Conservation (phyloP, 164 flowering plant genomes). For the Nymphaea thermarum region DNA sequence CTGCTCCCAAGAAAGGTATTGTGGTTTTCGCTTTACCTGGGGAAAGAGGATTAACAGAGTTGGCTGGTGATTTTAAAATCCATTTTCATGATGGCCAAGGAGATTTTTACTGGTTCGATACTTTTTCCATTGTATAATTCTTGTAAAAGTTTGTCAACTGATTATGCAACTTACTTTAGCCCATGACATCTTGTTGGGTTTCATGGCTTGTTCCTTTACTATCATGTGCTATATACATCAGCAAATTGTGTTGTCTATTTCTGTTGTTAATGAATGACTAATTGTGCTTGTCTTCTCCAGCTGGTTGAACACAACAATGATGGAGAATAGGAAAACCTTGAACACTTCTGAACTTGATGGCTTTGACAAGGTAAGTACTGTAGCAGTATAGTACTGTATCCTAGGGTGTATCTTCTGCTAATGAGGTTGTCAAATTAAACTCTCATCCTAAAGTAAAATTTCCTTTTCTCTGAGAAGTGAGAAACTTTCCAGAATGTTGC, state of each 20-base stretch:
- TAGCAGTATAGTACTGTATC: no score
- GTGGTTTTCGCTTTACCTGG: conserved; percentile 98
- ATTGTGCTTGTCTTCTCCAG: neutral
- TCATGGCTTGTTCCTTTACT: neutral
- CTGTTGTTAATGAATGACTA: neutral
- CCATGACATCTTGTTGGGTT: neutral
- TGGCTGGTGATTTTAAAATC: conserved; percentile 86
- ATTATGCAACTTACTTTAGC: neutral
- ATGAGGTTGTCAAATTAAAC: no score
- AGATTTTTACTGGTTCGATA: conserved; percentile 79
- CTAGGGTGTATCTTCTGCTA: no score
- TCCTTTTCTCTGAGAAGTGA: no score
- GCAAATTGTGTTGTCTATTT: no score
- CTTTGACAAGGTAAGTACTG: conserved; percentile 1
- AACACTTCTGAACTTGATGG: neutral
- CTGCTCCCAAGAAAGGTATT: conserved; percentile 89
- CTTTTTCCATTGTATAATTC: neutral
- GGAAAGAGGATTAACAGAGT: conserved; percentile 87
- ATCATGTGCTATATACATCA: neutral
- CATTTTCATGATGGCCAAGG: conserved; percentile 95
- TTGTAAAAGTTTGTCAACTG: neutral
- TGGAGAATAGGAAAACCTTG: neutral
- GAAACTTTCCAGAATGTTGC: no score
- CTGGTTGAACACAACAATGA: neutral
- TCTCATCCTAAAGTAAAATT: no score